phyloP scores from a whole-genome alignment of 208 protist genomes.

The Kentomonas sorsogonicus region DNA sequence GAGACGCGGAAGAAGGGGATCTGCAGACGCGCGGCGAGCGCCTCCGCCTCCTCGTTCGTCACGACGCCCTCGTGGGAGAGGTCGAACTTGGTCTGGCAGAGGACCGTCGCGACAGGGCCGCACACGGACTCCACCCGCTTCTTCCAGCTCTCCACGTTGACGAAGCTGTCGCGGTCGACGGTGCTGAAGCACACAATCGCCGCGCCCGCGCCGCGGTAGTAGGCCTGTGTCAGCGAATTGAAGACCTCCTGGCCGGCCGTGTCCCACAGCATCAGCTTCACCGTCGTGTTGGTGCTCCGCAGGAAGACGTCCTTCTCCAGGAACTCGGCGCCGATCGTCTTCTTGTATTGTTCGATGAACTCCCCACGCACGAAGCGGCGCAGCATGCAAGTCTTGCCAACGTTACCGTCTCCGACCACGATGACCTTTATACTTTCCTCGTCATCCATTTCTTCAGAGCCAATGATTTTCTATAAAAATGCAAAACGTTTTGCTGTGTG shows the following conservation, averaged over 20 bases:
- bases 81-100: slow-evolving; percentile 94
- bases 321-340: slow-evolving; percentile 89
- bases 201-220: slow-evolving; percentile 87
- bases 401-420: slow-evolving; percentile 91
- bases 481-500: background rate
- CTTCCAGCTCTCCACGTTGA: slow-evolving; percentile 82
- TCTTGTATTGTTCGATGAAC: slow-evolving; percentile 91
- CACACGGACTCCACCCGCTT: slow-evolving; percentile 78
- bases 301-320: slow-evolving; percentile 89
- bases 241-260: slow-evolving; percentile 93
- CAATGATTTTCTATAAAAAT: slow-evolving; percentile 12
- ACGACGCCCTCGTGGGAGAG: slow-evolving; percentile 78
- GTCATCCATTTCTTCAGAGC: slow-evolving; percentile 23
- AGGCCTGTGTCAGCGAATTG: slow-evolving; percentile 87
- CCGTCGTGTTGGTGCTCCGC: slow-evolving; percentile 37
- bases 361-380: slow-evolving; percentile 86
- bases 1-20: slow-evolving; percentile 89
- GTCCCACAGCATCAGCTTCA: slow-evolving; percentile 94
- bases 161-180: slow-evolving; percentile 85
- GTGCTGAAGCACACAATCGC: slow-evolving; percentile 89
- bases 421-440: slow-evolving; percentile 92
- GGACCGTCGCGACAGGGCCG: slow-evolving; percentile 81
- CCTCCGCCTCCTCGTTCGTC: slow-evolving; percentile 83
- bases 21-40: slow-evolving; percentile 67
- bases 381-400: slow-evolving; percentile 94